Conservation (phyloP, 371 early-diverging fungal species). For the Lichtheimia hyalospora region DNA sequence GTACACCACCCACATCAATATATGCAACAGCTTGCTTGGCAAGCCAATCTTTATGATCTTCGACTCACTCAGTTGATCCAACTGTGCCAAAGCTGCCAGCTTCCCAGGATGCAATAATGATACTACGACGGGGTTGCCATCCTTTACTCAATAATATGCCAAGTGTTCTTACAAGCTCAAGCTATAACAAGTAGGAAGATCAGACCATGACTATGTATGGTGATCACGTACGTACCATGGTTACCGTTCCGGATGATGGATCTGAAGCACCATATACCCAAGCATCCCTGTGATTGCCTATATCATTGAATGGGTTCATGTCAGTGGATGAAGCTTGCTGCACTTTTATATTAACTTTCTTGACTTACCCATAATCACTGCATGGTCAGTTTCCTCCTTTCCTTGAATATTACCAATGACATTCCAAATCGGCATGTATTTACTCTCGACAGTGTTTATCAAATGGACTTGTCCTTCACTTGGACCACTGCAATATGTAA, state of each 20-base stretch:
- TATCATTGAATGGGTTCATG: not conserved
- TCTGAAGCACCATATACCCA: constrained; percentile 67
- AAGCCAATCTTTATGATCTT: constrained; percentile 53
- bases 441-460: constrained; percentile 52
- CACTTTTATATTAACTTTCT: not conserved
- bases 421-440: constrained; percentile 62
- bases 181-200: constrained; percentile 5
- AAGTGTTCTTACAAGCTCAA: constrained; percentile 49
- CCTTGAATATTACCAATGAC: constrained; percentile 67
- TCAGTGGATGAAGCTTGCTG: not conserved
- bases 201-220: no score
- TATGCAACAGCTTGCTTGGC: constrained; percentile 50
- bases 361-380: constrained; percentile 54
- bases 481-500: constrained; percentile 57
- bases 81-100: constrained; percentile 61
- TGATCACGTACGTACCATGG: constrained; percentile 29
- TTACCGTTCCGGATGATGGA: constrained; percentile 63
- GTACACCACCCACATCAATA: constrained; percentile 52
- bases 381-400: constrained; percentile 53
- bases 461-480: constrained; percentile 49
- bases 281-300: constrained; percentile 61
- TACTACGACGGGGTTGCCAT: constrained; percentile 60
- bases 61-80: constrained; percentile 67
- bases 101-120: constrained; percentile 63
- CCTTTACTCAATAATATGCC: constrained; percentile 51